Evolutionary conservation across 805 yeast genomes (phyloP), one percentile per base, ranked within the genome.

Genomic region (Henningerozyma blattae): DNA sequence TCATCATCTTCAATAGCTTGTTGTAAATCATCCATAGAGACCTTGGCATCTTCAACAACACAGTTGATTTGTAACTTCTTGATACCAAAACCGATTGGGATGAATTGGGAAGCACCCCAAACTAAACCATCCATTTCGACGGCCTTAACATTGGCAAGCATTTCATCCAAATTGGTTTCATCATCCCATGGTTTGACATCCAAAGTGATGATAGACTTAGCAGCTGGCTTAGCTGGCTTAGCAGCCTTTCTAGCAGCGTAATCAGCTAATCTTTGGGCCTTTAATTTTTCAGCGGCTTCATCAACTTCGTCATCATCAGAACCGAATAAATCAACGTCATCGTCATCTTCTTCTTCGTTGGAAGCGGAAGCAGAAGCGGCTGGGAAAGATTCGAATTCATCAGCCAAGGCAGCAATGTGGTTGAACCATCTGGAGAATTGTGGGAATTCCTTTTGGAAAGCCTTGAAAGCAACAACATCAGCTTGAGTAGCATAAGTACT

Each of bases 171-270:
- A 62, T 89, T 79, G 53, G 99, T 91, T 75, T 91, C 97, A 60
- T 91, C 98, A 68, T 91, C 98, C 99, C 99, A 91, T 70, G 96
- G 97, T 79, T 91, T 91, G 55, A 91, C 94, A 56, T 91, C 98
- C 56, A 91, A 61, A 58, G 99, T 89, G 59, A 91, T 95, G 51
- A 86, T 70, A 43, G 96, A 84, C 75, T 91, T 91, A 61, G 98
- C 96, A 67, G 95, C 95, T 58, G 97, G 86, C 77, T 86, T 86
- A 57, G 97, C 85, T 62, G 93, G 93, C 72, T 82, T 82, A 52
- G 89, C 78, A 50, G 95, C 95, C 80, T 91, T 91, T 78, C 81
- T 86, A 58, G 93, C 95, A 59, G 84, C 82, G 77, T 91, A 91
- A 64, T 77, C 95, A 64, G 95, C 97, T 59, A 91, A 68, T 80